A percentile compares a stretch with the other conserved stretches of the same genome.
phyloP scores from a whole-genome alignment of 352 stramenopile genomes.

The Halophytophthora batemanensis region DNA sequence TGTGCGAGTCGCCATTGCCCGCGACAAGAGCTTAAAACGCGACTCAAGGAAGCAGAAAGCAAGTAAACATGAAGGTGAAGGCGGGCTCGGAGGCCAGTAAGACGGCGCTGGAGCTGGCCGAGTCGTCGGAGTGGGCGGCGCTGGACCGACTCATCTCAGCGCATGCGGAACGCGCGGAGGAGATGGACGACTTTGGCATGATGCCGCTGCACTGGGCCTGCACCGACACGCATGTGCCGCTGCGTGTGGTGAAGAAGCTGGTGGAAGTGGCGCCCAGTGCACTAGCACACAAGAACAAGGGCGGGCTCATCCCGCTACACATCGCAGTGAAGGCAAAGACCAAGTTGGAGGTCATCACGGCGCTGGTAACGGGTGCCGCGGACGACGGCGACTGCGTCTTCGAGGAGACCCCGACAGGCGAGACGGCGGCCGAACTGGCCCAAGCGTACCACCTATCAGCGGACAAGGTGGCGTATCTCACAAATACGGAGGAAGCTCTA shows the following conservation, averaged over 20 bases:
- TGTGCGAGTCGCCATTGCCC: too few relatives aligned
- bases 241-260: conserved; percentile 64
- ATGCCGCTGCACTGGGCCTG: conserved; percentile 84
- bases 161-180: conserved; percentile 51
- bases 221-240: conserved; percentile 64
- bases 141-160: conserved; percentile 56
- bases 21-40: background rate
- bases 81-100: conserved; percentile 16
- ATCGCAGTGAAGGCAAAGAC: conserved; percentile 80
- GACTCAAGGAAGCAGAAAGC: background rate
- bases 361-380: conserved; percentile 44
- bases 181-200: conserved; percentile 86
- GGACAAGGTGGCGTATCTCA: conserved; percentile 50
- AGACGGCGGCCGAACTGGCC: conserved; percentile 69
- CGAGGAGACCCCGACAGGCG: conserved; percentile 66
- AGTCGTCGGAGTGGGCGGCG: conserved; percentile 65
- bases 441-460: conserved; percentile 42
- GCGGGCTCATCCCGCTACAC: conserved; percentile 70
- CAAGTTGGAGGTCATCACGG: conserved; percentile 58
- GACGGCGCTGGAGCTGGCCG: conserved; percentile 69
- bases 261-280: conserved; percentile 55
- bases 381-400: conserved; percentile 41
- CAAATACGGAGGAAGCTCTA: conserved; percentile 40
- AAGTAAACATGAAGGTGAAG: conserved; percentile 22
- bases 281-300: conserved; percentile 69